Percentiles rank a stretch among this genome's conserved stretches.
These are phyloP conservation scores for Euclidium syriacum DNA, from an alignment of 345 rosid species.

Conservation along the genomic window DNA sequence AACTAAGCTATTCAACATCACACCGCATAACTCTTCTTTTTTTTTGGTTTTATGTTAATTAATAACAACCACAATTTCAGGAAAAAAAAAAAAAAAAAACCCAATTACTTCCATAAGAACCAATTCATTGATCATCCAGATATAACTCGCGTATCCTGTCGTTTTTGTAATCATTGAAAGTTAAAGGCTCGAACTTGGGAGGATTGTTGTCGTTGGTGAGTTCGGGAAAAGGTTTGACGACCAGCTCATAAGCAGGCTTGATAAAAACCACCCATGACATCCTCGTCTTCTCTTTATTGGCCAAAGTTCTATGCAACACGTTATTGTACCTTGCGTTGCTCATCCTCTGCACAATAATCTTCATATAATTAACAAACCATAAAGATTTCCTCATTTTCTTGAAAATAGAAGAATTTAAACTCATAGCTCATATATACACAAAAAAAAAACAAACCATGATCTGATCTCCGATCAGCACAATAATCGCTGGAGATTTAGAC, in stretches of 20 bases:
- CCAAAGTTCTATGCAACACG: constrained; percentile 55
- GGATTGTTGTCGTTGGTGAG: constrained; percentile 37
- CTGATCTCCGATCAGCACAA: constrained; percentile 67
- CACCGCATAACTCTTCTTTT: no score
- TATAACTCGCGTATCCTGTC: no score
- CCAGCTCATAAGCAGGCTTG: constrained; percentile 54
- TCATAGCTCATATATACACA: no score
- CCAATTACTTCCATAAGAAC: no score
- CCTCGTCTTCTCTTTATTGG: constrained; percentile 50
- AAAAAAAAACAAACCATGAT: constrained; percentile 37
- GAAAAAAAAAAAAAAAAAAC: no score
- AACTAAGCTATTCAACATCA: no score
- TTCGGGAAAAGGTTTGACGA: constrained; percentile 50
- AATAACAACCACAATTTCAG: no score
- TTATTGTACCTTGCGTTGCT: constrained; percentile 62
- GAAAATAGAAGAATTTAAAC: no score
- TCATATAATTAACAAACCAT: no score
- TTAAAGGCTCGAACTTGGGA: constrained; percentile 47
- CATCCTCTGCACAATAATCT: constrained; percentile 50
- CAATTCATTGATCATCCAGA: no score
- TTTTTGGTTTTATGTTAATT: no score
- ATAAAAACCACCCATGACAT: constrained; percentile 89
- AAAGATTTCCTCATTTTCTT: no score
- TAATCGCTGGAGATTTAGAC: constrained; percentile 58
- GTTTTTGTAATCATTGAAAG: constrained; percentile 45